Percentiles rank a stretch among this genome's conserved stretches.
These are phyloP conservation scores for Quercus wislizeni DNA, from an alignment of 306 rosid genomes.

Conservation along the genomic window DNA sequence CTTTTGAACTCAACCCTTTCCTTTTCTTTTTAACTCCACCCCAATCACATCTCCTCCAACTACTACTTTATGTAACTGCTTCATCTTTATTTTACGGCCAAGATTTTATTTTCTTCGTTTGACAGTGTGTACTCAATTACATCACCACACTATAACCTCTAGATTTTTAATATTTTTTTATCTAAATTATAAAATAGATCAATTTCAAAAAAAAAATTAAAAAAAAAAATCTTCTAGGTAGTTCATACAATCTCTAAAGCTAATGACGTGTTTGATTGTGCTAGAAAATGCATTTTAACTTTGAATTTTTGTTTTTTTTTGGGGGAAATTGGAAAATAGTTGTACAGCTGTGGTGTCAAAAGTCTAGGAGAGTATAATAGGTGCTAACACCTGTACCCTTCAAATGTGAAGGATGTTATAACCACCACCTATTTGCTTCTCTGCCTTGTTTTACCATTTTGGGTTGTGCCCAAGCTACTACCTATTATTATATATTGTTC, in stretches of 20 bases:
- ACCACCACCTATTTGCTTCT: background rate
- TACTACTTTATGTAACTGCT: background rate
- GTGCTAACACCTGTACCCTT: conserved; percentile 36
- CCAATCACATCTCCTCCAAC: background rate
- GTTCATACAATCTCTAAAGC: background rate
- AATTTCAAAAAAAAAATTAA: too few species aligned
- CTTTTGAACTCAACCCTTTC: background rate
- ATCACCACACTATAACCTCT: too few species aligned
- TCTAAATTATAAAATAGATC: too few species aligned
- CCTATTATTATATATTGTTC: background rate
- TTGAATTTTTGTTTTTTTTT: background rate
- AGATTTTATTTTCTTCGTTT: background rate
- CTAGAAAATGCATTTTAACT: background rate
- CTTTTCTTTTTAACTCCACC: background rate
- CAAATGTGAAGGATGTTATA: conserved; percentile 25
- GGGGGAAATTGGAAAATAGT: background rate
- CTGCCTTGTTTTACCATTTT: conserved; percentile 9
- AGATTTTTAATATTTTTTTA: too few species aligned
- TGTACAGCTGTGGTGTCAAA: conserved; percentile 3
- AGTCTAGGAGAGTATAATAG: background rate
- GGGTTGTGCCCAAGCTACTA: background rate
- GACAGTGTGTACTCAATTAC: too few species aligned
- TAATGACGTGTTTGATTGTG: too few species aligned
- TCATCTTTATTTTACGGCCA: too few species aligned
- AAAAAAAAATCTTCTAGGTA: too few species aligned